Evolutionary conservation across 2,329 filamentous ascomycete genomes (phyloP).

Genomic region (Emergomyces pasteurianus): DNA sequence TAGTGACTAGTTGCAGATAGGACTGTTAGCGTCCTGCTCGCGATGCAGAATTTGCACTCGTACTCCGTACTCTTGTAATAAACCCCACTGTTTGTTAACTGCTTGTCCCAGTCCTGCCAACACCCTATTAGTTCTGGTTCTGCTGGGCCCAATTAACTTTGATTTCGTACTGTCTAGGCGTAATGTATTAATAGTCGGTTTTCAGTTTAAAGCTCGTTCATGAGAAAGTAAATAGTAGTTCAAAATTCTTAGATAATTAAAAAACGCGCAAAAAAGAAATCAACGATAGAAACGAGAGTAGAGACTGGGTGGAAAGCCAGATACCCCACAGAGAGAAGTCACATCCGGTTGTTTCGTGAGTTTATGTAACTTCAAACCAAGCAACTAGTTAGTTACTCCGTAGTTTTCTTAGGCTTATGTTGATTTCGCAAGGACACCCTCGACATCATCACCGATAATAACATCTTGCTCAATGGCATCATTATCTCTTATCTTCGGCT

Average conservation of each 20-base stretch:
- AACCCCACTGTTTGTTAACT: too few species aligned
- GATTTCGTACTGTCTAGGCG: not conserved
- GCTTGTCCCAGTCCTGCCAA: not conserved
- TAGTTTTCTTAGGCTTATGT: too few species aligned
- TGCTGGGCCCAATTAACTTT: not conserved
- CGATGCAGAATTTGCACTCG: too few species aligned
- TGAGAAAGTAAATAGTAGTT: not conserved
- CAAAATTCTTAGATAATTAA: not conserved
- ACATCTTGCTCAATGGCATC: not conserved
- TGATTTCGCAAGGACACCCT: not conserved
- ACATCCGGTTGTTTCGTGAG: not conserved
- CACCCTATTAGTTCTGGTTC: not conserved
- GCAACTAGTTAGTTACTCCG: too few species aligned
- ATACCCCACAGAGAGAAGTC: too few species aligned
- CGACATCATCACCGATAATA: not conserved
- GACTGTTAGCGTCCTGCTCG: too few species aligned
- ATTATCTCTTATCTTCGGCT: not conserved
- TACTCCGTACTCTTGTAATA: too few species aligned
- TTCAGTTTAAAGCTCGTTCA: not conserved
- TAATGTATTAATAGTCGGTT: not conserved
- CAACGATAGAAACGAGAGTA: not conserved
- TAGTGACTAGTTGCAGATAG: too few species aligned
- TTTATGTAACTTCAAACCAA: not conserved
- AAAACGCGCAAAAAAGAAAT: not conserved
- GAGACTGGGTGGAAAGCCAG: too few species aligned